phyloP scores from a whole-genome alignment of 2,329 filamentous ascomycete species.

The Trichoderma sp. region DNA sequence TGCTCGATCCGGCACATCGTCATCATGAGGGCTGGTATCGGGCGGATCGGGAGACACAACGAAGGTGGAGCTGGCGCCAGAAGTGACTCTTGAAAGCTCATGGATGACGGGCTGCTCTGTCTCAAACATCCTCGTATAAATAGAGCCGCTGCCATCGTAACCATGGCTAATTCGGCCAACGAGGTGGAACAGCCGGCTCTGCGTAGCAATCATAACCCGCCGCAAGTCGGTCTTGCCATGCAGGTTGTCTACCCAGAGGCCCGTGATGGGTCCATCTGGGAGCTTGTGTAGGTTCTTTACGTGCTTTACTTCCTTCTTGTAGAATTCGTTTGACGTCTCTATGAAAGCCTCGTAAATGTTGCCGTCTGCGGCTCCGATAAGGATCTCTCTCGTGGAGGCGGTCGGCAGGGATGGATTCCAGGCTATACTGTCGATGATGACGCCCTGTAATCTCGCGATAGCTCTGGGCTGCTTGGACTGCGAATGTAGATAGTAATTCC shows the following conservation, averaged over 20 bases:
- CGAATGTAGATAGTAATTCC: slow-evolving; percentile 97
- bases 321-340: slow-evolving; percentile 91
- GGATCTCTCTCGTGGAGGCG: slow-evolving; percentile 88
- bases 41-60: slow-evolving; percentile 72
- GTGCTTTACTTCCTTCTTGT: slow-evolving; percentile 91
- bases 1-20: slow-evolving; percentile 63
- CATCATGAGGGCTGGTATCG: slow-evolving; percentile 53
- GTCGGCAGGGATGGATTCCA: slow-evolving; percentile 95
- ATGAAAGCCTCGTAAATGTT: slow-evolving; percentile 95
- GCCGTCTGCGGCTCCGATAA: slow-evolving; percentile 88
- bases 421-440: slow-evolving; percentile 82
- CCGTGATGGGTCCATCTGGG: slow-evolving; percentile 77
- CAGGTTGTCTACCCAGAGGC: slow-evolving; percentile 78
- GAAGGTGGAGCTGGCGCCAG: slow-evolving; percentile 58
- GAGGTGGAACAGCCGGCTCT: slow-evolving; percentile 74
- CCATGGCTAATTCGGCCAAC: slow-evolving; percentile 71
- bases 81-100: slow-evolving; percentile 61
- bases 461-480: slow-evolving; percentile 86
- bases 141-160: slow-evolving; percentile 76
- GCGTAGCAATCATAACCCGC: slow-evolving; percentile 76
- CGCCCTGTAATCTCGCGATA: slow-evolving; percentile 77
- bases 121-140: slow-evolving; percentile 87
- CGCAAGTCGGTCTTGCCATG: slow-evolving; percentile 66
- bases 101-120: slow-evolving; percentile 75
- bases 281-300: slow-evolving; percentile 79